Percentiles rank a stretch among this genome's conserved stretches.
Conservation (phyloP, 345 rosid genomes). For the Eucalyptus polybractea region DNA sequence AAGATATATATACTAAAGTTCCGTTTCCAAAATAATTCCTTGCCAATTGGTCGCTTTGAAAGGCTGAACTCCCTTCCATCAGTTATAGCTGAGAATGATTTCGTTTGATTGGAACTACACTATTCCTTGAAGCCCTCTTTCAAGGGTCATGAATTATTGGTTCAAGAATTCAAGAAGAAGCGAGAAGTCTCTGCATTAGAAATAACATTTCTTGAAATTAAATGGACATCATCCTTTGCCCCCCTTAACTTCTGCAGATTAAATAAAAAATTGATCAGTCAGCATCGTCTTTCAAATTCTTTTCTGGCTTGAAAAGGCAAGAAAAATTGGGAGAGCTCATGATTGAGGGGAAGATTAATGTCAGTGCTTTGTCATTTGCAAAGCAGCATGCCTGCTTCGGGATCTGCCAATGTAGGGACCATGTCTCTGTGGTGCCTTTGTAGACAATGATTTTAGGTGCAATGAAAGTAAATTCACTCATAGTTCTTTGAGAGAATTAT, state of each 20-base stretch:
- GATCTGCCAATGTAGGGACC: not conserved
- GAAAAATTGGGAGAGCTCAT: not conserved
- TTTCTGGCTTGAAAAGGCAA: not conserved
- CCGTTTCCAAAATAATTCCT: not conserved
- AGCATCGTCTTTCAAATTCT: not conserved
- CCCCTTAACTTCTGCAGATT: not conserved
- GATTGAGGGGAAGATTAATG: not conserved
- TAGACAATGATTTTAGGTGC: not conserved
- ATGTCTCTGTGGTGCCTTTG: not conserved
- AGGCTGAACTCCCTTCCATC: not conserved
- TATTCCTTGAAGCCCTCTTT: not conserved
- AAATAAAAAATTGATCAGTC: not conserved
- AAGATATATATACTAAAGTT: not conserved
- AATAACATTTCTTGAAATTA: not conserved
- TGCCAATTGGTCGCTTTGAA: not conserved
- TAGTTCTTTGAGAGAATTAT: not conserved
- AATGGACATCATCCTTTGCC: not conserved
- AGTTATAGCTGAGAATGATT: not conserved
- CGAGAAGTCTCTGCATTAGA: not conserved
- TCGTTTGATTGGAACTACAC: not conserved
- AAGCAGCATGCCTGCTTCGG: not conserved
- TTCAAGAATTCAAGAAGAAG: not conserved
- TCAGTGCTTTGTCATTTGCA: not conserved
- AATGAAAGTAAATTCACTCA: not conserved
- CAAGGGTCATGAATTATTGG: not conserved